Base-by-base conservation (phyloP, 768 basidiomycete genomes). In the Suillus ampliporus region DNA sequence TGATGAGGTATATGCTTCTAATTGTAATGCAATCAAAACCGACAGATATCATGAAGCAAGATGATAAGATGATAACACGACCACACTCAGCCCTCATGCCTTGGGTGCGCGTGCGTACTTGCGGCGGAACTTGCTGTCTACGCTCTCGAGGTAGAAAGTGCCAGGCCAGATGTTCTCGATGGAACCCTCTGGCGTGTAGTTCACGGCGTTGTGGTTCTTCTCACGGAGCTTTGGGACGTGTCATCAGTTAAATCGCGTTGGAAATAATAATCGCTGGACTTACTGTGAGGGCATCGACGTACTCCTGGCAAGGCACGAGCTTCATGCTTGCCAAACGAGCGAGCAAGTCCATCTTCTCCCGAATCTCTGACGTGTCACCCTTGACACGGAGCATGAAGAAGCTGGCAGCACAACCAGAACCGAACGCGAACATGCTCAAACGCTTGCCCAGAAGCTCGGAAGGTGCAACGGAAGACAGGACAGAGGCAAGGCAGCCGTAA, bases 161-260 rank as follows among this genome's bases (percentile, higher is more conserved):
- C 95, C 95, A 4, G 92, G 89, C 92, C 94, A 95, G 76, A 99
- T 90, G 84, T 97, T 91, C 64, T 95, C 92, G 62, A 95, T 76
- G 26, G 87, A 89, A 51, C 97, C 97, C 57, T 86, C 83, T 14
- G 97, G 97, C 4, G 85, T 85, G 81, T 92, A 99, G 68, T 87
- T 82, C 28, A 83, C 87, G 17, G 93, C 88, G 70, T 96, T 97
- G 84, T 98, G 95, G 84, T 96, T 97, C 80, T 92, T 89, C 81
- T 99, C 97, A 46, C 97, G 93, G 57, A 98, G 89, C 95, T 96
- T 68, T 14, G 23, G 35, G n/a, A 41, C 4, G 26, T 14, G 10
- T 40, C 51, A 26, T 40, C 51, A 26, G 28, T 31, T 23, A 34
- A n/a, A n/a, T 38, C 9, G 19, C 14, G 19, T 52, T 38, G 8